Base-by-base conservation (phyloP, 2,329 filamentous ascomycete genomes). In the Colletotrichum acutatum region DNA sequence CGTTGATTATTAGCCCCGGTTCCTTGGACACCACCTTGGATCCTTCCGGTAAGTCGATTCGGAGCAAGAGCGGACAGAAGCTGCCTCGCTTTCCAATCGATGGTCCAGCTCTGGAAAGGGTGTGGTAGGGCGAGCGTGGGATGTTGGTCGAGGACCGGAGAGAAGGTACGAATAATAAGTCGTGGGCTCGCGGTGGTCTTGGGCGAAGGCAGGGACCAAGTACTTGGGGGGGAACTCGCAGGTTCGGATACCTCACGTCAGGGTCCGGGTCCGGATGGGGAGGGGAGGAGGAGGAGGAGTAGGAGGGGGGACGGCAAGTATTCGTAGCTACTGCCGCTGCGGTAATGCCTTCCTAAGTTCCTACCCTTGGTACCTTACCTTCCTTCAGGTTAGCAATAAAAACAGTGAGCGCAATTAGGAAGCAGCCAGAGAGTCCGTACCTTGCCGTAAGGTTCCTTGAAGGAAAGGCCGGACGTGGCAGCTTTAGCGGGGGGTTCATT, bases 381-480 rank as follows among this genome's bases (percentile, higher is more conserved):
- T 34, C 32, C 32, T 12, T 34, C 12, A 11, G 32, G 22, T 12
- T 32, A 22, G 37, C 32, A 24, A 32, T 34, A 34, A 34, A 19
- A 60, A 9, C 32, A 61, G 14, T 30, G 60, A 52, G 24, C 26
- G 24, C 26, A n/a, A 54, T 9, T 11, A 53, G 61, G 34, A 26
- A 54, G 49, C 46, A 30, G 61, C 61, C 37, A 42, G 3, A n/a
- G 42, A 49, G 61, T 64, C 52, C 53, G 34, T 66, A 34, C 53
- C 64, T 66, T 59, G 54, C 54, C n/a, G 63, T 59, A 37, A 71
- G 19, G 42, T 49, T 49, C 19, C 42, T 49, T n/a, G 19, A 22
- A 49, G 71, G 71, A 73, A 58, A 71, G 71, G 61, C 71, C 67
- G 66, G 66, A 73, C 60, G 71, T 73, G 71, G 71, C 71, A 71